Percentiles rank a stretch among this genome's conserved stretches.
Conservation (phyloP, 108 stramenopile genomes). For the Nitzschia putrida region DNA sequence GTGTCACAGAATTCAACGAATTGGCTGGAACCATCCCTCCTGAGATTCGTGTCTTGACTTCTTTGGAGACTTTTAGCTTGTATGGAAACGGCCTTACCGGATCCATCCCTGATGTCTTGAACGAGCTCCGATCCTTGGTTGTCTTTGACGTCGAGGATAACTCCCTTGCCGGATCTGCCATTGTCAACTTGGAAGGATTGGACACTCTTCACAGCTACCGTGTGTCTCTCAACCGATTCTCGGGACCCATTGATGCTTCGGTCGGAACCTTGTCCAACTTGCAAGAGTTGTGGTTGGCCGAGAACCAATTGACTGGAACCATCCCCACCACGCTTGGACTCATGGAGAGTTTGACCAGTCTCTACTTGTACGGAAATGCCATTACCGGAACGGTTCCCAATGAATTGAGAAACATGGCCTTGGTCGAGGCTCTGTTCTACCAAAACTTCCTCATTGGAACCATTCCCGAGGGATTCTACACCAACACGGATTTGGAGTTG, state of each 20-base stretch:
- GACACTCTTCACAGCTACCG: conserved; percentile 27
- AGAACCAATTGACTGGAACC: conserved; percentile 37
- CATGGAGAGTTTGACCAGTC: conserved; percentile 21
- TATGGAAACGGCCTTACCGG: conserved; percentile 34
- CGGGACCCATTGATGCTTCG: conserved; percentile 18
- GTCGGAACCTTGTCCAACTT: conserved; percentile 9
- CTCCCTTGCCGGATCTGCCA: conserved; percentile 21
- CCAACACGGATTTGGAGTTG: conserved; percentile 16
- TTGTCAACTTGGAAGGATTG: conserved; percentile 26
- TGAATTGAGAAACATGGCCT: conserved; percentile 22
- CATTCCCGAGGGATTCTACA: conserved; percentile 34
- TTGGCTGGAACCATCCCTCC: conserved; percentile 29
- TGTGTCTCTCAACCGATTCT: conserved; percentile 31
- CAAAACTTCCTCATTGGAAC: conserved; percentile 43
- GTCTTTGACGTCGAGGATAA: conserved; percentile 36
- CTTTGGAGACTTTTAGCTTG: conserved; percentile 29
- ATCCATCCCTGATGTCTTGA: conserved; percentile 37
- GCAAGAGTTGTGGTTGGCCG: conserved; percentile 33
- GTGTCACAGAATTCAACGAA: conserved; percentile 12
- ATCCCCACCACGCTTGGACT: conserved; percentile 35
- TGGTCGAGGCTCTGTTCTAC: conserved; percentile 31
- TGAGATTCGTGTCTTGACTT: conserved; percentile 34
- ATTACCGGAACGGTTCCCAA: conserved; percentile 44
- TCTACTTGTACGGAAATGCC: conserved; percentile 33
- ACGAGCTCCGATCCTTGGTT: conserved; percentile 9